Evolutionary conservation across 1,139 yeast genomes (phyloP).

Genomic region (Yamadazyma triangularis): DNA sequence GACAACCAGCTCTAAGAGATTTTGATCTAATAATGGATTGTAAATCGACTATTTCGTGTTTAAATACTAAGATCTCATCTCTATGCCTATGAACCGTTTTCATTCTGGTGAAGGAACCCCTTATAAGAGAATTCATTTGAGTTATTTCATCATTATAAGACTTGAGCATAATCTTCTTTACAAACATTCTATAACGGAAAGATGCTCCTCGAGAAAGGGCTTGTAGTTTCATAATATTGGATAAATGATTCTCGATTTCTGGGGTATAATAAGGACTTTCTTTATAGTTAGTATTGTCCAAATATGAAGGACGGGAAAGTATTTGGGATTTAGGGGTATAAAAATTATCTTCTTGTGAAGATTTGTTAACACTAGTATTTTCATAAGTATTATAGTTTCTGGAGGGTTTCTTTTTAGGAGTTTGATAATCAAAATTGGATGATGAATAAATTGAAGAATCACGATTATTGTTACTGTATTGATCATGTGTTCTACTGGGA

Average conservation of each 20-base stretch:
- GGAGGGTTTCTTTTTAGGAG: neutral
- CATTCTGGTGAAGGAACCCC: constrained; percentile 35
- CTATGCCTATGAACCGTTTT: constrained; percentile 38
- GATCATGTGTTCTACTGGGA: no score
- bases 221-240: constrained; percentile 45
- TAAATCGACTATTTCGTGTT: constrained; percentile 25
- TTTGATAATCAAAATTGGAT: neutral
- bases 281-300: constrained; percentile 5
- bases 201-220: constrained; percentile 64
- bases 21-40: constrained; percentile 34
- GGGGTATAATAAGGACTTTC: constrained; percentile 17
- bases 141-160: constrained; percentile 48
- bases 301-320: constrained; percentile 4
- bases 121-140: constrained; percentile 29
- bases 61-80: constrained; percentile 25
- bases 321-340: constrained; percentile 9
- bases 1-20: constrained; percentile 11
- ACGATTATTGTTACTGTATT: neutral
- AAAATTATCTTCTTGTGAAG: no score
- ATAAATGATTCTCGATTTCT: constrained; percentile 20
- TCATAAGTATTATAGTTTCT: neutral
- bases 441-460: neutral
- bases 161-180: constrained; percentile 54
- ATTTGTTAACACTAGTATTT: neutral
- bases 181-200: constrained; percentile 58